Evolutionary conservation across 352 stramenopile genomes (phyloP), one percentile per base, ranked within the genome.

Genomic region (Pythium periplocum): DNA sequence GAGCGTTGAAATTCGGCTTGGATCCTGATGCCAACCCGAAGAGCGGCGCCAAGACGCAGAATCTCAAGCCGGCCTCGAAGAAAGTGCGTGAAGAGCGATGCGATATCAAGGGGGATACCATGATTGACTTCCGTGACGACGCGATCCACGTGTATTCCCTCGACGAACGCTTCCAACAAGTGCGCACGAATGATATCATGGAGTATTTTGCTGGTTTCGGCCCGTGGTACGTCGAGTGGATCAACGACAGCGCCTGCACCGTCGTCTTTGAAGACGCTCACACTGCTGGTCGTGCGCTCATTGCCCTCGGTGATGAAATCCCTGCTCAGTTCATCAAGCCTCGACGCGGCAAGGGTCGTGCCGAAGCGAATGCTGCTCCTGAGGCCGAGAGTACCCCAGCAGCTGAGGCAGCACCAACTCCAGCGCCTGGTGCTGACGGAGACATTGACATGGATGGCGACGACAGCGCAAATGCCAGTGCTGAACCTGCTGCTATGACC

Each of bases 221-320:
- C 0, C 83, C 83, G 10, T 88, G 80, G 26, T 94, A 94, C 65
- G 79, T 94, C 42, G 83, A 94, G 55, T 94, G 83, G 83, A 72
- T 92, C 62, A 91, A 94, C 68, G 81, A 94, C 68, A 90, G 77
- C 44, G 79, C 81, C 51, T 92, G 81, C 49, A 94, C 81, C 1
- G 63, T 94, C 12, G 78, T 94, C 30, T 94, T 94, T 55, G 64
- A 92, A 55, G 83, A 94, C 41, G 52, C 75, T 5, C 83, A 83
- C 44, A 94, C 81, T 0, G 79, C 83, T 8, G 69, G 61, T 0
- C 71, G 83, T 47, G 81, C 79, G 9, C 59, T 94, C 2, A 70
- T 91, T 44, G 71, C 81, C 4, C 53, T 90, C 1, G 64, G 64
- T 30, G 47, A 79, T 10, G 68, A 78, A 33, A 61, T 94, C 26